phyloP scores from a whole-genome alignment of 1,284 basidiomycete genomes.

The Cutaneotrichosporon dermatis region DNA sequence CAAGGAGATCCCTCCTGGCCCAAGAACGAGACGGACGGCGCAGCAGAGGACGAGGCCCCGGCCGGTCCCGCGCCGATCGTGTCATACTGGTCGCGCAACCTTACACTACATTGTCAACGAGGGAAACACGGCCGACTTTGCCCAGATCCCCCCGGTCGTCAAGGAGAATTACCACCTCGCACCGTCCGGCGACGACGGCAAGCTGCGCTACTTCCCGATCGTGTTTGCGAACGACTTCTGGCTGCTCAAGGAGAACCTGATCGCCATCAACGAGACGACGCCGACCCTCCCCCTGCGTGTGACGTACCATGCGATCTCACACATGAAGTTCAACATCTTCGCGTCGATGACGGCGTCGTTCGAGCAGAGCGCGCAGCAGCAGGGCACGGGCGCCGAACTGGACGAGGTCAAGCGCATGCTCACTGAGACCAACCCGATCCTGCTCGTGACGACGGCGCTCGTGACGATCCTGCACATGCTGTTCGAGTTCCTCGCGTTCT shows the following conservation, averaged over 20 bases:
- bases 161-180: slow-evolving; percentile 54
- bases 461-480: slow-evolving; percentile 84
- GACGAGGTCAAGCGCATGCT: slow-evolving; percentile 93
- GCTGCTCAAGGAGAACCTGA: slow-evolving; percentile 69
- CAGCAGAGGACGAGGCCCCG: slow-evolving; percentile 26
- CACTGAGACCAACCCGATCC: slow-evolving; percentile 88
- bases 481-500: slow-evolving; percentile 93
- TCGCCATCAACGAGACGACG: slow-evolving; percentile 74
- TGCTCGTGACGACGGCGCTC: slow-evolving; percentile 65
- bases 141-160: slow-evolving; percentile 61
- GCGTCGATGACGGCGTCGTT: slow-evolving; percentile 73
- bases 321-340: slow-evolving; percentile 70
- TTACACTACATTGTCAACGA: slow-evolving; percentile 84
- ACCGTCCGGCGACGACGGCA: slow-evolving; percentile 22
- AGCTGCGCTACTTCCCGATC: slow-evolving; percentile 69
- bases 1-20: slow-evolving; percentile 72
- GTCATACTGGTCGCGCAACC: slow-evolving; percentile 78
- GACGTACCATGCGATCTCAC: slow-evolving; percentile 77
- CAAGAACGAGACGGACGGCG: slow-evolving; percentile 48
- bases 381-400: slow-evolving; percentile 64
- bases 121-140: slow-evolving; percentile 55
- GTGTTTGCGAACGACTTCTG: slow-evolving; percentile 95
- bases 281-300: slow-evolving; percentile 70
- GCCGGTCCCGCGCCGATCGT: slow-evolving; percentile 48
- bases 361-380: slow-evolving; percentile 66